Base-by-base conservation (phyloP, 768 basidiomycete genomes). In the Rossbeevera mucosa region DNA sequence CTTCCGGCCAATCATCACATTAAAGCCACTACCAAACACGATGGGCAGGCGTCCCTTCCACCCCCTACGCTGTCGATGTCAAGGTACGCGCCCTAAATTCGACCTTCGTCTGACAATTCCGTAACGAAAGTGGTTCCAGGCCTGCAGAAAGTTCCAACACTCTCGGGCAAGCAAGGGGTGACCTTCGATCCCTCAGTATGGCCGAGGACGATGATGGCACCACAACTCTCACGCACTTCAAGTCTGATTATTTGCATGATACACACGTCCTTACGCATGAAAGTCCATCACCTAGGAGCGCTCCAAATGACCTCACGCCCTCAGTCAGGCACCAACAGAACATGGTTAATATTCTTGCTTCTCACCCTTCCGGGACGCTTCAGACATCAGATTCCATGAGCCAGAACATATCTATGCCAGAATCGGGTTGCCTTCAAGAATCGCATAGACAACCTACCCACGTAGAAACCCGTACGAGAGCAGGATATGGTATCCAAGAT, bases 401-500 rank as follows among this genome's bases (percentile, higher is more conserved):
- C 33, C 46, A 33, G 30, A 59, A 52, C 21, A 25, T 13, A 24
- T 45, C 22, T 48, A 25, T 45, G 36, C 44, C 43, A 16, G 47
- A 47, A 30, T 42, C 20, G 6, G 41, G 45, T 16, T 6, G 14
- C 41, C 43, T 45, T 49, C 60, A 21, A 30, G 51, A 40, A 57
- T 13, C 42, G 28, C 48, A 36, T 46, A 26, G 25, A 49, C 42
- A 18, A 50, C 26, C 48, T 55, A 51, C 43, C 40, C 56, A 52
- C 46, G 44, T n/a, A 43, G 52, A 25, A 45, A 29, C n/a, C 21
- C 25, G 21, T 22, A 48, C 31, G 33, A 30, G 38, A 30, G n/a
- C 7, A 20, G 50, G 55, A 44, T 45, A 42, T 24, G 20, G 33
- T 47, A 64, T 41, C 62, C 59, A 45, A 54, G 57, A 55, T 50